phyloP scores from a whole-genome alignment of 2,329 filamentous ascomycete genomes.

The Ramularia endophylla region DNA sequence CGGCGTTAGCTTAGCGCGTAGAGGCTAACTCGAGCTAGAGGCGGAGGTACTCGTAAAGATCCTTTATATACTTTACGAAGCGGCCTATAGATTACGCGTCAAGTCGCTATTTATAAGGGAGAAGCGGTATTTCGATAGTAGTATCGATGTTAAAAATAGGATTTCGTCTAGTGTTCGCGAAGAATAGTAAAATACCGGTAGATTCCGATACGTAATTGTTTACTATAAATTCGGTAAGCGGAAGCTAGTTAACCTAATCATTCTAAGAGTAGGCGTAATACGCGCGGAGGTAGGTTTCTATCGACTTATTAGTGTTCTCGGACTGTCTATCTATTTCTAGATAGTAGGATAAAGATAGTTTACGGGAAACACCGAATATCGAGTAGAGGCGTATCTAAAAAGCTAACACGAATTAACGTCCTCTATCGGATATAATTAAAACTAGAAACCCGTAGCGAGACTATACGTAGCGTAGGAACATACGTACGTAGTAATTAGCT shows the following conservation, averaged over 20 bases:
- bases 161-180: background rate
- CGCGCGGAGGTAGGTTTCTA: background rate
- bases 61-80: too few species aligned
- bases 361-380: background rate
- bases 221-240: too few species aligned
- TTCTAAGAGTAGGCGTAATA: too few species aligned
- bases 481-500: too few species aligned
- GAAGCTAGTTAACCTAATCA: too few species aligned
- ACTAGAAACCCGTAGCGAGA: background rate
- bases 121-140: background rate
- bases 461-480: background rate
- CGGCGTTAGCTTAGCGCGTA: too few species aligned
- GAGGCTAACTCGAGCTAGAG: too few species aligned
- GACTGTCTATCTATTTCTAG: conserved; percentile 1
- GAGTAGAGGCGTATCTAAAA: background rate
- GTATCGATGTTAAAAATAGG: background rate
- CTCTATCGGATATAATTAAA: background rate
- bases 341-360: background rate
- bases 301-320: background rate
- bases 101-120: too few species aligned
- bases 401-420: background rate
- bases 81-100: too few species aligned
- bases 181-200: conserved; percentile 2
- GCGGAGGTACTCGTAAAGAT: too few species aligned
- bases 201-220: too few species aligned